Conservation (phyloP, 305 asterid genomes). For the Withania somnifera region DNA sequence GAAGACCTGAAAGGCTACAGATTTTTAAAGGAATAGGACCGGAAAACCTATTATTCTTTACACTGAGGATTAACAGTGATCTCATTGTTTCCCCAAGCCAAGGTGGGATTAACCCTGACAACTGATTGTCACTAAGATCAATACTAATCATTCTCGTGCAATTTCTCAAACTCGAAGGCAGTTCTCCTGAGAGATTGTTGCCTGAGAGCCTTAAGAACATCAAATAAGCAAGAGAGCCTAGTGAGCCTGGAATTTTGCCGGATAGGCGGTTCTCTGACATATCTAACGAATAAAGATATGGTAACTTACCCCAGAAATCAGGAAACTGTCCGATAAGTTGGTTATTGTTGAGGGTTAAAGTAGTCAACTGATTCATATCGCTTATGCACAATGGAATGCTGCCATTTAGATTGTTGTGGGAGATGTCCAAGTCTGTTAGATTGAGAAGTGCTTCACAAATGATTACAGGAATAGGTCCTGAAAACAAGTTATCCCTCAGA, state of each 20-base stretch:
- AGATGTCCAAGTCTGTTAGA: constrained; percentile 15
- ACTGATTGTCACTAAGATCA: constrained; percentile 18
- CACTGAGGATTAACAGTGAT: constrained; percentile 13
- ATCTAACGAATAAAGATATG: constrained; percentile 13
- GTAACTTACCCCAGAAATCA: constrained; percentile 9
- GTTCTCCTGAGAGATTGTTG: constrained; percentile 19
- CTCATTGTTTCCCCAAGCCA: constrained; percentile 20
- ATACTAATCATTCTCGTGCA: constrained; percentile 9
- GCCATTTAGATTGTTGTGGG: constrained; percentile 15
- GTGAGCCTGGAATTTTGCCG: constrained; percentile 16
- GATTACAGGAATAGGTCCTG: constrained; percentile 20
- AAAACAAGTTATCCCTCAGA: constrained; percentile 18
- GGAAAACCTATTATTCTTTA: constrained; percentile 9
- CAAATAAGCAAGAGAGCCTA: constrained; percentile 2
- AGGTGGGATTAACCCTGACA: constrained; percentile 17
- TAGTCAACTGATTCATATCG: background rate
- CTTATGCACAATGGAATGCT: constrained; percentile 15
- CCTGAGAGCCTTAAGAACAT: constrained; percentile 12
- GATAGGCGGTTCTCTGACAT: constrained; percentile 18
- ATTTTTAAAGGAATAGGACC: constrained; percentile 17
- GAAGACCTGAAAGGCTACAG: constrained; percentile 14
- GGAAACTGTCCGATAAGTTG: constrained; percentile 14
- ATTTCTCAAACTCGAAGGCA: constrained; percentile 17
- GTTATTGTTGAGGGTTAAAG: constrained; percentile 15
- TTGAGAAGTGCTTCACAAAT: constrained; percentile 8